Evolutionary conservation across 2,329 filamentous ascomycete genomes (phyloP).

Genomic region (Cladosporium sp.): DNA sequence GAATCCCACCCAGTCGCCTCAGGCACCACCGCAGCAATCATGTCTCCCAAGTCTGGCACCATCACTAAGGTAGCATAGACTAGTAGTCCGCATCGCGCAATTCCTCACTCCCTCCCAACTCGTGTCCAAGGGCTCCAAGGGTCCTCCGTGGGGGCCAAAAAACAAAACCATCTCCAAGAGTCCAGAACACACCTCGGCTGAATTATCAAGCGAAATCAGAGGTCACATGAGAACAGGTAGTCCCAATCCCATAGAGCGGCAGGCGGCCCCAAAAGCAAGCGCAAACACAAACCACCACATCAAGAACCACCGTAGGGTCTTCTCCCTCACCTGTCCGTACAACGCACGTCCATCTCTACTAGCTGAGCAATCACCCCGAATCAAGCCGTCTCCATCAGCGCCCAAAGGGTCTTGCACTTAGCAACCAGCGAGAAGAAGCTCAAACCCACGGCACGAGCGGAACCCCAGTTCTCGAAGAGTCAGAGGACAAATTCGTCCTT

Average conservation of each 20-base stretch:
- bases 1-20: background rate
- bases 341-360: background rate
- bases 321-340: background rate
- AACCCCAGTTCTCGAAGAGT: background rate
- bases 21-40: slow-evolving; percentile 1
- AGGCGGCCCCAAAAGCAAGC: background rate
- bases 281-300: background rate
- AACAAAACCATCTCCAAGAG: background rate
- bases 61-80: background rate
- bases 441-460: background rate
- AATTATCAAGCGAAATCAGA: background rate
- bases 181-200: background rate
- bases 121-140: background rate
- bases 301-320: background rate
- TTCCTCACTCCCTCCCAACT: background rate
- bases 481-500: background rate
- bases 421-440: background rate
- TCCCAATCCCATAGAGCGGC: background rate
- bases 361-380: background rate
- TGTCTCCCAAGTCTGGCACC: background rate
- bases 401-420: background rate
- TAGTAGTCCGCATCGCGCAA: background rate
- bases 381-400: background rate
- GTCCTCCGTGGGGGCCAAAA: background rate
- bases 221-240: background rate